Evolutionary conservation across 1,139 yeast genomes (phyloP), one percentile per base, ranked within the genome.

Genomic region (Suhomyces bokatorum): DNA sequence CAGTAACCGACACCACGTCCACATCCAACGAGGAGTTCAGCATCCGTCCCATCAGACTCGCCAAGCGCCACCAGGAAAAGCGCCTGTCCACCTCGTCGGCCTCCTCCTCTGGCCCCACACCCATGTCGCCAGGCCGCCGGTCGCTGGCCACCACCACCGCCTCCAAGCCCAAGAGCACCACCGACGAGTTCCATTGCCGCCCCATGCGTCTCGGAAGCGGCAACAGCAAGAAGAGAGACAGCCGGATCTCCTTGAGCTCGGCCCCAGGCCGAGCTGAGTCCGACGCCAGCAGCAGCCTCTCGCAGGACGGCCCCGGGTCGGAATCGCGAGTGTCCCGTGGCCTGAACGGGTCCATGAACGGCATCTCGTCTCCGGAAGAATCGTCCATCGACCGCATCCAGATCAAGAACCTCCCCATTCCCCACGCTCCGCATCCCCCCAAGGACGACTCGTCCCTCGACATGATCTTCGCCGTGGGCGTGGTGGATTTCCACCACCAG

Each of bases 401-500:
- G 46, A 69, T 71, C 51, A 67, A 66, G 40, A 70, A 68, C 50
- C 57, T 71, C 9, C 77, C 77, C 6, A 67, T 69, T 3, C 42
- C 52, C 12, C 41, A 44, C 11, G 28, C 30, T 16, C 35, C 43
- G 15, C 22, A 15, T 6, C 27, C 32, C 8, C 42, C 43, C 14
- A 13, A 34, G 9, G 9, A 35, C 12, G 44, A 39, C 7, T 35
- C 46, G 15, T 35, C 60, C 8, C 59, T 59, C 43, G 77, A 73
- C 49, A 65, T 79, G 57, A 78, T 90, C 6, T 85, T 88, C 63
- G 97, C 96, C 6, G 81, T 91, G 13, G 85, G 96, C 53, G 79
- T 93, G 15, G 96, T 91, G 16, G 96, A 95, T 54, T 93, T 93
- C 71, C 97, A 93, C 61, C 99, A 93, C 59, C 78, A 86, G 20